phyloP scores from a whole-genome alignment of 331 rosid species.

The Spiraea crenata region DNA sequence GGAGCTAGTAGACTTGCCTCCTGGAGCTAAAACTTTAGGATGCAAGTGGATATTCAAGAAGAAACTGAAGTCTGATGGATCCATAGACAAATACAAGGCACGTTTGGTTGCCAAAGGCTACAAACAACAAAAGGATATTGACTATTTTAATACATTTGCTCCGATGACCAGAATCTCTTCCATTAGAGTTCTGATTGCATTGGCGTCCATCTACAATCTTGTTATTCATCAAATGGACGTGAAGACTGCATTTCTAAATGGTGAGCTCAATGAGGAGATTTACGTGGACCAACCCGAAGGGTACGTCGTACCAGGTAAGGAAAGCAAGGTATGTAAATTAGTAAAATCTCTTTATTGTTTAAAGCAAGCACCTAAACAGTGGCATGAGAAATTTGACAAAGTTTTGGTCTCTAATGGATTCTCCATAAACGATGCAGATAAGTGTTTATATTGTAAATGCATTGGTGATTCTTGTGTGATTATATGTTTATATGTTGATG shows the following conservation, averaged over 20 bases:
- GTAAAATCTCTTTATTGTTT: constrained; percentile 4
- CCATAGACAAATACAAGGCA: not conserved
- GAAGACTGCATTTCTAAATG: constrained; percentile 3
- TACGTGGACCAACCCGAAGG: not conserved
- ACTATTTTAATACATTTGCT: constrained; percentile 1
- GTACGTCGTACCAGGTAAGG: not conserved
- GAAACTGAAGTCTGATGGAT: not conserved
- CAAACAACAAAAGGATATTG: not conserved
- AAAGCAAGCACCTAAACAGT: constrained; percentile 9
- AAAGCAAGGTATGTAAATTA: not conserved
- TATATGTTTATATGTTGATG: not conserved
- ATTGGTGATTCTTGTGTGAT: not conserved
- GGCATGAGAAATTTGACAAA: constrained; percentile 10
- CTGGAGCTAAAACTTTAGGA: not conserved
- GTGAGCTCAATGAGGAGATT: not conserved
- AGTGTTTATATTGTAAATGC: not conserved
- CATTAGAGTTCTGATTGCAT: not conserved
- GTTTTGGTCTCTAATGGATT: not conserved
- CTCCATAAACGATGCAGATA: not conserved
- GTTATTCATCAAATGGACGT: constrained; percentile 6
- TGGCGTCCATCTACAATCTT: not conserved
- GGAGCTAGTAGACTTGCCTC: not conserved
- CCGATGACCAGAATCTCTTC: not conserved
- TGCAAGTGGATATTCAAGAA: not conserved
- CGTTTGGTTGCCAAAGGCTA: not conserved